phyloP scores from a whole-genome alignment of 129 eudicot genomes.

The Arctium lappa region DNA sequence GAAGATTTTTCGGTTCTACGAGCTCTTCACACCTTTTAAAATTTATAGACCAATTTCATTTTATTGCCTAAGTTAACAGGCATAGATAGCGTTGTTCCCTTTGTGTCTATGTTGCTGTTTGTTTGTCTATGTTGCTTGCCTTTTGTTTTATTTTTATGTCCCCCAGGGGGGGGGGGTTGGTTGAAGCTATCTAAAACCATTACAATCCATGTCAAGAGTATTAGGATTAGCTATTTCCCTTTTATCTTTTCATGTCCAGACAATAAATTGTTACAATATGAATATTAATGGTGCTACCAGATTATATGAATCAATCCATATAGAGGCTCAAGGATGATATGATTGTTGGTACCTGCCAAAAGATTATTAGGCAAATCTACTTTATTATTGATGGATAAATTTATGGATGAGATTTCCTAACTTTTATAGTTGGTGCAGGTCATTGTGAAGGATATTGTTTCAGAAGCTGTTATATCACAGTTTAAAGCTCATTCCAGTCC shows the following conservation, averaged over 20 bases:
- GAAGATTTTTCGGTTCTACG: not conserved
- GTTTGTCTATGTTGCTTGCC: not conserved
- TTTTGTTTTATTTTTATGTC: not conserved
- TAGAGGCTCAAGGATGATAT: not conserved
- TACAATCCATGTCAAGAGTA: not conserved
- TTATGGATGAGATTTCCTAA: conserved; percentile 2
- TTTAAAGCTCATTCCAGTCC: conserved; percentile 56
- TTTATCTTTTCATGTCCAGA: not conserved
- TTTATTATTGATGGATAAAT: conserved; percentile 3
- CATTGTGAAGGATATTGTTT: conserved; percentile 46
- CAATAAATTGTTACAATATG: not conserved
- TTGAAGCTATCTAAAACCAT: not conserved
- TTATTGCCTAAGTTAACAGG: not conserved
- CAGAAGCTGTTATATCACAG: conserved; percentile 45
- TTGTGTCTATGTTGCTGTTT: not conserved
- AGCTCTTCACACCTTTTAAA: not conserved
- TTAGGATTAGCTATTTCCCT: not conserved
- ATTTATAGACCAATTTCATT: not conserved
- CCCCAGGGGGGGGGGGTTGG: not conserved
- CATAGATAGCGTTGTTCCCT: not conserved
- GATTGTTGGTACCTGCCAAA: not conserved
- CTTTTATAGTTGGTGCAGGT: conserved; percentile 38
- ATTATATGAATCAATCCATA: conserved; percentile 6
- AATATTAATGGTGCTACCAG: not conserved
- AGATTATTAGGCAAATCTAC: not conserved